Evolutionary conservation across 305 asterid species (phyloP), one percentile per base, ranked within the genome.

Genomic region (Fraxinus sp.): DNA sequence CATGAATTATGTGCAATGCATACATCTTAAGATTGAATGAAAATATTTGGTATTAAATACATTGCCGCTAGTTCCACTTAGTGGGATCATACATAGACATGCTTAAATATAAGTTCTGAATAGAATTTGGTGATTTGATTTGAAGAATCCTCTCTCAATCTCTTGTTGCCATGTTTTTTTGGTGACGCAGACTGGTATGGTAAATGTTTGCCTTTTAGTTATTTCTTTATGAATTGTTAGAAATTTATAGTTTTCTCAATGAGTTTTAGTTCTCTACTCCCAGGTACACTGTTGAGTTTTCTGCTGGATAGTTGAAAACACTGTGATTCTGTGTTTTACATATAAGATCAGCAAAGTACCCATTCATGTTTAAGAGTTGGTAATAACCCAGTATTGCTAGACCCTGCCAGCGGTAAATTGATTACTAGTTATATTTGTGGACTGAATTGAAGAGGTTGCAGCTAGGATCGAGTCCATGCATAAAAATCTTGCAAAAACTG

Each of bases 11-110:
- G 5, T 52, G 78, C 30, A 73, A 14, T 75, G 73, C 39, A 22
- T 74, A 57, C 41, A 73, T 74, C 72, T 33, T 33, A n/a, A 32
- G 72, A 24, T 64, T 74, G 83, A 80, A 20, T 73, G 64, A 73
- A 30, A 10, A 57, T 24, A 57, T 68, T 39, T 7, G 30, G 30
- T 14, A 24, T 35, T 33, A 74, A 11, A 22, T 79, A 22, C 33
- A 13, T 66, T n/a, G 1, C 41, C 52, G 6, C 9, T 24, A 22
- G 81, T 59, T 36, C 59, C 22, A 33, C 68, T 28, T 44, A 62
- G 81, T 13, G 1, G 52, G 24, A 59, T 62, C 26, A 36, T 16
- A 22, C 76, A 62, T 18, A 62, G 75, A 35, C 32, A 24, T 7
- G 33, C 72, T 64, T 64, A 64, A n/a, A 18, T 57, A 57, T 7